Conservation (phyloP, 2,329 filamentous ascomycete genomes). For the Chaetomiaceae sp. region DNA sequence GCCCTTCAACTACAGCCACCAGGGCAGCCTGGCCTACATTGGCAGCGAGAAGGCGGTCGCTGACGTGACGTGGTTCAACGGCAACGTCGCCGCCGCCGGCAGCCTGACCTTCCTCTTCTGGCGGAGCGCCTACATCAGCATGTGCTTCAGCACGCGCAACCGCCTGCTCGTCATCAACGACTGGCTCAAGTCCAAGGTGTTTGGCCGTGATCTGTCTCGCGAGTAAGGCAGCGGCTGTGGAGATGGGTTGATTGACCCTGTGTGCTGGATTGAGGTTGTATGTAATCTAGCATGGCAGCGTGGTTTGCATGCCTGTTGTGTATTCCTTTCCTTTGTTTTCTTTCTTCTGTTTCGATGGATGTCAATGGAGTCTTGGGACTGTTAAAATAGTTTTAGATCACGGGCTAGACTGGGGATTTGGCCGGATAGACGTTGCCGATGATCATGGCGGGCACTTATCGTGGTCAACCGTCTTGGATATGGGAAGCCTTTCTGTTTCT, state of each 20-base stretch:
- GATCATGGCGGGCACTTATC: conserved; percentile 10
- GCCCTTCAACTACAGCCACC: conserved; percentile 97
- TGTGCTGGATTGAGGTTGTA: background rate
- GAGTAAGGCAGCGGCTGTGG: conserved; percentile 46
- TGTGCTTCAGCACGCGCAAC: conserved; percentile 99
- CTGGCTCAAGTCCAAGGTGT: conserved; percentile 95
- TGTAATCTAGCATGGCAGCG: conserved; percentile 5
- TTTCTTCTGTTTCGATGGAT: conserved; percentile 13
- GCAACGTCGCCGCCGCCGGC: conserved; percentile 90
- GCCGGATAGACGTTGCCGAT: conserved; percentile 16
- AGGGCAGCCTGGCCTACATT: conserved; percentile 95
- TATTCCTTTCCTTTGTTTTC: conserved; percentile 5
- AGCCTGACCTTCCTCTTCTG: conserved; percentile 97
- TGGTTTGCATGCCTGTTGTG: conserved; percentile 1
- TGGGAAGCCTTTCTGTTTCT: background rate
- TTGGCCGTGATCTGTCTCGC: conserved; percentile 88
- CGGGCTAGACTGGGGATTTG: conserved; percentile 18
- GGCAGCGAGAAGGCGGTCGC: conserved; percentile 94
- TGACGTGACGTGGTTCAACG: conserved; percentile 94
- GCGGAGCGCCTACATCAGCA: conserved; percentile 95
- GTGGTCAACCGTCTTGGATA: background rate
- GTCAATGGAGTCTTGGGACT: conserved; percentile 19
- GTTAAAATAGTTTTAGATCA: conserved; percentile 17
- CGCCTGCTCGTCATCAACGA: conserved; percentile 87
- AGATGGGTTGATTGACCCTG: no score